Conservation (phyloP, 73 alveolate species). For the Loxodes magnus region DNA sequence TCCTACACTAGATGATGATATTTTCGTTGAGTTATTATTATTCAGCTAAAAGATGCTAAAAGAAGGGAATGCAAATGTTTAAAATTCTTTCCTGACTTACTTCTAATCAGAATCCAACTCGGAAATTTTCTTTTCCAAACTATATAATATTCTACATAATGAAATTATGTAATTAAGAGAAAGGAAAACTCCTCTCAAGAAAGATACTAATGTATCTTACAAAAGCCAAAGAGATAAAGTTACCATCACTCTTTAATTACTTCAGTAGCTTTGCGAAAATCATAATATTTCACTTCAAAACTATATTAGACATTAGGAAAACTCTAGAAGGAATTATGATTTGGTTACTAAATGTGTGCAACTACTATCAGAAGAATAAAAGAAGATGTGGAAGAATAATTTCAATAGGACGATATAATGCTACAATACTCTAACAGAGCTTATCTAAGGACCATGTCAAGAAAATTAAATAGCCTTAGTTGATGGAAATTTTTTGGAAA, state of each 20-base stretch:
- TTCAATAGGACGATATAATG: constrained; percentile 27
- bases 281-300: constrained; percentile 25
- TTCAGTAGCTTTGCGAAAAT: constrained; percentile 34
- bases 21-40: constrained; percentile 16
- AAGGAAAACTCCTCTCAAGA: background rate
- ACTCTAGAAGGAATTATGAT: constrained; percentile 32
- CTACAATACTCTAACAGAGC: constrained; percentile 38
- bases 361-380: constrained; percentile 14
- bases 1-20: constrained; percentile 13
- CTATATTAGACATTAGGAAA: constrained; percentile 24
- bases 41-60: constrained; percentile 21
- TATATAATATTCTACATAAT: constrained; percentile 10
- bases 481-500: constrained; percentile 39
- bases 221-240: background rate
- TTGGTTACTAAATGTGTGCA: constrained; percentile 16
- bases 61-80: constrained; percentile 24
- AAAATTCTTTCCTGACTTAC: constrained; percentile 20
- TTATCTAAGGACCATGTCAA: constrained; percentile 46
- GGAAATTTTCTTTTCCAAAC: constrained; percentile 24
- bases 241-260: constrained; percentile 18
- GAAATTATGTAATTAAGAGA: constrained; percentile 17
- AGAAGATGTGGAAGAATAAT: background rate
- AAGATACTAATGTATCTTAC: background rate
- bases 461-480: constrained; percentile 29
- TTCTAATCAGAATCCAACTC: constrained; percentile 17